phyloP scores from a whole-genome alignment of 352 stramenopile species.

The Thalassiosira delicatula region DNA sequence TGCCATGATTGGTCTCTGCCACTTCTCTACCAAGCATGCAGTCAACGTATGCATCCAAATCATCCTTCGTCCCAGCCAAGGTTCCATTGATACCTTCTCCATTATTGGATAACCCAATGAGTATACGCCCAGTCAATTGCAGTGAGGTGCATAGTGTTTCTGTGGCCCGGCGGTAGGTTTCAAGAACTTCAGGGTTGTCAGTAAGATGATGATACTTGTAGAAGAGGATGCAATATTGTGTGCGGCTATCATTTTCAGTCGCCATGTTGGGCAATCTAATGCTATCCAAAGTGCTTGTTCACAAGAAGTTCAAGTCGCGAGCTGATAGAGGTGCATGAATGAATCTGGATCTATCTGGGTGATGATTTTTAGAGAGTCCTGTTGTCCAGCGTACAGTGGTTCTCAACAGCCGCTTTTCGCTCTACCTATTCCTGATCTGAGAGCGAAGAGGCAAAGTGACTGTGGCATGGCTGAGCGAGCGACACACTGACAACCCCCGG shows the following conservation, averaged over 20 bases:
- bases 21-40: slow-evolving; percentile 57
- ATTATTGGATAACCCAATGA: slow-evolving; percentile 71
- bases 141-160: slow-evolving; percentile 66
- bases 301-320: too few species aligned
- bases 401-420: too few species aligned
- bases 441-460: not conserved
- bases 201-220: slow-evolving; percentile 82
- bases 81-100: slow-evolving; percentile 82
- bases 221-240: slow-evolving; percentile 72
- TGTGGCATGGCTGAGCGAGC: not conserved
- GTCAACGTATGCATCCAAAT: slow-evolving; percentile 62
- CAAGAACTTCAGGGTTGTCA: slow-evolving; percentile 43
- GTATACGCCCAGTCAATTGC: slow-evolving; percentile 73
- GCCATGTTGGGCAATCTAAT: slow-evolving; percentile 5
- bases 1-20: not conserved
- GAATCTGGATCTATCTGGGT: too few species aligned
- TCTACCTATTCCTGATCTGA: too few species aligned
- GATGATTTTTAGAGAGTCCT: too few species aligned
- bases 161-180: slow-evolving; percentile 62
- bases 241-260: not conserved
- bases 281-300: too few species aligned
- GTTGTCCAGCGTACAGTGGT: too few species aligned
- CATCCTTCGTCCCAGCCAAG: slow-evolving; percentile 57
- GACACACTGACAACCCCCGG: too few species aligned
- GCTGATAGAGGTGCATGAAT: too few species aligned